Evolutionary conservation across 805 yeast genomes (phyloP), one percentile per base, ranked within the genome.

Genomic region (Saccharomycopsis synnaedendra): DNA sequence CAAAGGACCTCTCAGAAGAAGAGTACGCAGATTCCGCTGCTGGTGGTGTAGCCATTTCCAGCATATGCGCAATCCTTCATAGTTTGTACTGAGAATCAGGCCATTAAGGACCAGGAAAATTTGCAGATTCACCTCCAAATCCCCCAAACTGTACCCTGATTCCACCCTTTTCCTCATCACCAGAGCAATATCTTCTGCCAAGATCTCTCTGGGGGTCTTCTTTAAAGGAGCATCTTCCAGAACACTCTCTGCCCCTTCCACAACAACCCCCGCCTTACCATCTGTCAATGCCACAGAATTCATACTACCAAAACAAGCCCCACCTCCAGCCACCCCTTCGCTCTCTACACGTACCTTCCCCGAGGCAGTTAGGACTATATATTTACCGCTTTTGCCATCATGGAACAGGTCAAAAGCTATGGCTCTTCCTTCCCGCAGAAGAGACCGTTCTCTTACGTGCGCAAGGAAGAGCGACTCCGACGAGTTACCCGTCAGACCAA

Each of bases 41-140:
- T 94, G 86, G 44, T 85, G 75, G 1, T 78, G 75, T 33, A 90
- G 65, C 97, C 97, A 90, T 58, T 82, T 80, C 97, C 97, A 90
- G 0, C 95, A 82, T 56, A 85, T 82, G 52, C 82, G 68, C 44
- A 82, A 65, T 53, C 76, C 83, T n/a, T 67, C 65, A 45, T 68
- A 69, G 47, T 64, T 72, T 42, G 79, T 76, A 45, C 74, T 74
- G 30, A 85, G 68, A 11, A 71, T 69, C 40, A 82, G 73, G 50
- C 89, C 89, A 31, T 64, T 66, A 42, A 73, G 74, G 19, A 39
- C 30, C 4, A 52, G 48, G 31, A 51, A 51, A 5, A 51, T 32
- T n/a, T 51, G 42, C 19, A 44, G 38, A 36, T 51, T 51, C 28
- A 33, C 39, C 9, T 48, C 19, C 32, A 51, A 35, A 37, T 86